Base-by-base conservation (phyloP, 129 eudicot genomes). In the Flaveria brownii region DNA sequence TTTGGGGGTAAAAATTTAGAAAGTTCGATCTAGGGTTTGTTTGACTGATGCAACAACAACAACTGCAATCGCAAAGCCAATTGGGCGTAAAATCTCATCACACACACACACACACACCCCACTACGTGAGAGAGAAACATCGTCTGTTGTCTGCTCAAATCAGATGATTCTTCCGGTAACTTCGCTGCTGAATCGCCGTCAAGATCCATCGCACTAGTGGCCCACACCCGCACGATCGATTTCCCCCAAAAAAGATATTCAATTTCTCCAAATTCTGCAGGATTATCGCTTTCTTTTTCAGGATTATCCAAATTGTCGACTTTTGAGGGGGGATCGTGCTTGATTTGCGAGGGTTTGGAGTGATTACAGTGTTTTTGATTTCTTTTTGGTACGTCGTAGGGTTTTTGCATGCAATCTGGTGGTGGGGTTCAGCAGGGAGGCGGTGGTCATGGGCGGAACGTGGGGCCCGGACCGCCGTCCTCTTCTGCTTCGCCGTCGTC, bases 401-500 rank as follows among this genome's bases (percentile, higher is more conserved):
- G 30, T 79, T 51, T 56, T 74, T 79, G 70, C 80, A 92, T 92
- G 97, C 97, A 92, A 75, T 87, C 97, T 59, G 96, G 96, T 42
- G 93, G 90, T 69, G 92, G 92, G 65, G 68, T 82, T 81, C 88
- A 88, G 86, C 90, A 86, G 75, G 89, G 86, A 51, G 83, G 85
- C 2, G 88, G 88, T 54, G 84, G 82, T 28, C 75, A 64, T 70
- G 85, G 85, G 78, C 82, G 85, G 69, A 82, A 77, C 70, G 71
- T 57, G 93, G 92, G 39, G 83, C 80, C 76, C 72, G 91, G 85
- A 67, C 85, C 79, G 22, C 86, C 89, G 51, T 88, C 97, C 14
- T 83, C 94, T 56, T 85, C 97, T 15, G 91, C 94, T 14, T 89
- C 97, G 59, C 92, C 97, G 77, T 77, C 97, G 9, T 92, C 97